Base-by-base conservation (phyloP, 306 rosid species). In the Fragaria ananassa region DNA sequence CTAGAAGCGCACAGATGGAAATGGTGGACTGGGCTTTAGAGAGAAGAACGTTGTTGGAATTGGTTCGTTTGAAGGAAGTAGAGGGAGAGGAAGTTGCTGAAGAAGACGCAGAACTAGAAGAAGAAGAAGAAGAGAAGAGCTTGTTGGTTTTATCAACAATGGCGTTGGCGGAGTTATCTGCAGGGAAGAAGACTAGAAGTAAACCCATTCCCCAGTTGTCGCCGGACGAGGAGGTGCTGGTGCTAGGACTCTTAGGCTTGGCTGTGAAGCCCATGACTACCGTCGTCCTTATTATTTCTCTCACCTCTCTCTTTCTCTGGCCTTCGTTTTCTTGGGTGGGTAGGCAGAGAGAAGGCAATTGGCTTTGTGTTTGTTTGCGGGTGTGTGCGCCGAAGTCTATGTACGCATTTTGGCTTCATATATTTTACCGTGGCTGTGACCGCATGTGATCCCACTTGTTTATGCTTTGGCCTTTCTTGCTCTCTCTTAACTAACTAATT, bases 11-110 rank as follows among this genome's bases (percentile, higher is more conserved):
- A 4, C 99, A 95, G 7, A 95, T 82, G 4, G 96, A 92, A 47
- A 95, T 86, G 45, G 91, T 91, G 76, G 93, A 90, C 70, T 88
- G 97, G 15, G 97, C 85, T 82, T 84, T 92, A 5, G 87, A 80
- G 29, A 85, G 62, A 1, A 91, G 77, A 6, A 80, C 63, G 44
- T 54, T 77, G 54, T 54, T 79, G 67, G 86, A 81, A 67, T 75
- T 73, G 56, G 31, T 82, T 73, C 84, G 75, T 42, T 81, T 78
- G 27, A 45, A 27, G 8, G 90, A 63, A 18, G 84, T 8, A 0
- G 68, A 29, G 1, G 45, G 1, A 5, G 65, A 15, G 19, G 50
- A 62, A 2, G 34, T 65, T 1, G 27, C 62, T 44, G 37, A 56
- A 56, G 84, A 12, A 0, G 76, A 47, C 1, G 89, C 45, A 14